Evolutionary conservation across 2,329 filamentous ascomycete species (phyloP).

Genomic region (Diaporthe sp.): DNA sequence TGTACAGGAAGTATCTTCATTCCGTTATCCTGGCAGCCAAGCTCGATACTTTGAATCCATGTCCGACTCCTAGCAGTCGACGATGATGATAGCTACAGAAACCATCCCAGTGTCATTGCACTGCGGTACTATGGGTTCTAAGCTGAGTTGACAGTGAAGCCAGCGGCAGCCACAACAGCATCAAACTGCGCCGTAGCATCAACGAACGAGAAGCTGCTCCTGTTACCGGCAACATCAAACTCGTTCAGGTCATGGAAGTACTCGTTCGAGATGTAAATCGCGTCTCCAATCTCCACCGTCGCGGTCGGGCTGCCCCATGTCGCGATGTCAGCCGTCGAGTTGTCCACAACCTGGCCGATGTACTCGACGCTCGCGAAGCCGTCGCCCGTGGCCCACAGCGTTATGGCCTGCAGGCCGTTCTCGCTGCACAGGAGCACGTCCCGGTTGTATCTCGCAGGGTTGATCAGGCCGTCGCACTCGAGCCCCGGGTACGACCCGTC

Average conservation of each 20-base stretch:
- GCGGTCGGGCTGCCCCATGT: not conserved
- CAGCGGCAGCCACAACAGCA: not conserved
- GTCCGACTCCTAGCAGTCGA: too few relatives aligned
- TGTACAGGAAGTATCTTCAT: too few relatives aligned
- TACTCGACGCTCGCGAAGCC: not conserved
- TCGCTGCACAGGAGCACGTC: not conserved
- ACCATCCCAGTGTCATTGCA: not conserved
- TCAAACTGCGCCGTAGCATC: conserved; percentile 2
- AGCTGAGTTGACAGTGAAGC: not conserved
- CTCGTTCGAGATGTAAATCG: conserved; percentile 6
- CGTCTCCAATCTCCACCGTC: not conserved
- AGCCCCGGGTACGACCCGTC: not conserved
- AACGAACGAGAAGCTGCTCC: not conserved
- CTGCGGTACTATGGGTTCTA: not conserved
- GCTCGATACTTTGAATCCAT: too few relatives aligned
- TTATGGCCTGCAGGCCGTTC: conserved; percentile 8
- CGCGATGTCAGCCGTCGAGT: not conserved
- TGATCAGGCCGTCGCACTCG: conserved; percentile 6
- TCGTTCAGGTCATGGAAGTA: conserved; percentile 1
- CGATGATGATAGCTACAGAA: too few relatives aligned
- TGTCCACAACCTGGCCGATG: conserved; percentile 1
- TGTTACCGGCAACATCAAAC: conserved; percentile 4
- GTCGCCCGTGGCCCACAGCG: not conserved
- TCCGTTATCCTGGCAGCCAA: too few relatives aligned
- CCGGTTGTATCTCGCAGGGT: not conserved